These are phyloP conservation scores for Cystoisospora suis DNA, from an alignment of 169 alveolate species.

Conservation along the genomic window DNA sequence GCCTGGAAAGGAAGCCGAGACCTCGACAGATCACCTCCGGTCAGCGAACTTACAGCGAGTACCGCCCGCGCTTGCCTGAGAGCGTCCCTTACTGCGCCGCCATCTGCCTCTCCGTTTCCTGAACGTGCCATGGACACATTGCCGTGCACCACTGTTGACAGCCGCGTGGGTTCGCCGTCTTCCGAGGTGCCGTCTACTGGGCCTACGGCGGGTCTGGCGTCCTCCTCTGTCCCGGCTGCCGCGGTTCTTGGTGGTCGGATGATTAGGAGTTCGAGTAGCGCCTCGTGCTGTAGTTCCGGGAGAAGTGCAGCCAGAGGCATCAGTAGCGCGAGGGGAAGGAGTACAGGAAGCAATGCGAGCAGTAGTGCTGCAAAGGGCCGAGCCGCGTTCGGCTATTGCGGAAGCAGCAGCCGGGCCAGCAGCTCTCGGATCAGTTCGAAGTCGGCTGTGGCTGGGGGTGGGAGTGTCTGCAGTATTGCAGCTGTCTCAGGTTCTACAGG, in stretches of 20 bases:
- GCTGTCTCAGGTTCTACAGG: background rate
- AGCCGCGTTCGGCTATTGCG: background rate
- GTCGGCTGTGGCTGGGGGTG: too few species aligned
- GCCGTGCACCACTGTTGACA: too few species aligned
- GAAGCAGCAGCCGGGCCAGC: conserved; percentile 50
- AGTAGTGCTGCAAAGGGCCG: background rate
- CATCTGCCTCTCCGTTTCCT: too few species aligned
- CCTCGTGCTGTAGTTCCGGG: conserved; percentile 21
- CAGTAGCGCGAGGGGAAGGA: conserved; percentile 35
- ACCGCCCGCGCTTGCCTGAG: too few species aligned
- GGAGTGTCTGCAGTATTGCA: background rate
- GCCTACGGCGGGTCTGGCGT: background rate
- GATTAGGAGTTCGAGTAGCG: conserved; percentile 15
- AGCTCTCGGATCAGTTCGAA: too few species aligned
- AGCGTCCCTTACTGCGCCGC: too few species aligned
- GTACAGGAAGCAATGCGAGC: conserved; percentile 31
- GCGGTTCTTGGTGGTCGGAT: background rate
- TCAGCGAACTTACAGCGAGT: too few species aligned
- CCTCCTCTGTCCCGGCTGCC: background rate
- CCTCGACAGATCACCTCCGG: too few species aligned
- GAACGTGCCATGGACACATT: too few species aligned
- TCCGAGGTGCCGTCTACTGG: too few species aligned
- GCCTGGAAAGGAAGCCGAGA: too few species aligned
- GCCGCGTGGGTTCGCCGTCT: too few species aligned
- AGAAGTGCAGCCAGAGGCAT: conserved; percentile 28